These are phyloP conservation scores for Quercus phellos DNA, from an alignment of 331 rosid genomes.

Conservation along the genomic window DNA sequence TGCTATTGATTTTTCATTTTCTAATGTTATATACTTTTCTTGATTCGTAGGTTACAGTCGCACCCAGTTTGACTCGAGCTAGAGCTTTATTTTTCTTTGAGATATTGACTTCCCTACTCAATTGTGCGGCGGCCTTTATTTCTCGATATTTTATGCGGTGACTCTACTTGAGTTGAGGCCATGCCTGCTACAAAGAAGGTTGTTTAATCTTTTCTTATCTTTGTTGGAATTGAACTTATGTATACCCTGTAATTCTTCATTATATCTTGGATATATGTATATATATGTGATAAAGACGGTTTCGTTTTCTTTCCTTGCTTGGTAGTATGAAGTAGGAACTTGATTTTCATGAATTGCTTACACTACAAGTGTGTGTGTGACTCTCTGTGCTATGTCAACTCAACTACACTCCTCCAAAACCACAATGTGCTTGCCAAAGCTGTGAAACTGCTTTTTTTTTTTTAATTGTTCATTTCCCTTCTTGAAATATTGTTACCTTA, in stretches of 20 bases:
- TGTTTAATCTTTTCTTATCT: not conserved
- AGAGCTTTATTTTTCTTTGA: not conserved
- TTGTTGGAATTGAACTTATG: too few relatives aligned
- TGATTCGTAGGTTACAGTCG: too few relatives aligned
- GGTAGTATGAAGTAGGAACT: not conserved
- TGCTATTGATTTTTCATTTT: too few relatives aligned
- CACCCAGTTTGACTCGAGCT: too few relatives aligned
- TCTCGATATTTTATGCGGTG: slow-evolving; percentile 10
- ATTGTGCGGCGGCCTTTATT: slow-evolving; percentile 10
- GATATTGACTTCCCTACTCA: slow-evolving; percentile 16
- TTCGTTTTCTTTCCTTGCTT: not conserved
- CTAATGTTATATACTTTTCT: too few relatives aligned
- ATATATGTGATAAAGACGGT: not conserved
- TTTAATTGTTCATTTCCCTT: too few relatives aligned
- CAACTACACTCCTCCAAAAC: too few relatives aligned
- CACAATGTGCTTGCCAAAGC: too few relatives aligned
- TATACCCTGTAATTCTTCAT: not conserved
- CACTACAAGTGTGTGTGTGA: not conserved
- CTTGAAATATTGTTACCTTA: too few relatives aligned
- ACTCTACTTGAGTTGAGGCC: slow-evolving; percentile 26
- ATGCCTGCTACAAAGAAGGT: slow-evolving; percentile 70
- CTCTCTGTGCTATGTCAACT: too few relatives aligned
- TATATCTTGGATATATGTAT: not conserved
- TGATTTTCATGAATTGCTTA: not conserved
- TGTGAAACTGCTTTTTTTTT: too few relatives aligned